A percentile compares a stretch with the other conserved stretches of the same genome.
phyloP scores from a whole-genome alignment of 192 early-diverging fungal genomes.

The Chytriomyces hyalinus region DNA sequence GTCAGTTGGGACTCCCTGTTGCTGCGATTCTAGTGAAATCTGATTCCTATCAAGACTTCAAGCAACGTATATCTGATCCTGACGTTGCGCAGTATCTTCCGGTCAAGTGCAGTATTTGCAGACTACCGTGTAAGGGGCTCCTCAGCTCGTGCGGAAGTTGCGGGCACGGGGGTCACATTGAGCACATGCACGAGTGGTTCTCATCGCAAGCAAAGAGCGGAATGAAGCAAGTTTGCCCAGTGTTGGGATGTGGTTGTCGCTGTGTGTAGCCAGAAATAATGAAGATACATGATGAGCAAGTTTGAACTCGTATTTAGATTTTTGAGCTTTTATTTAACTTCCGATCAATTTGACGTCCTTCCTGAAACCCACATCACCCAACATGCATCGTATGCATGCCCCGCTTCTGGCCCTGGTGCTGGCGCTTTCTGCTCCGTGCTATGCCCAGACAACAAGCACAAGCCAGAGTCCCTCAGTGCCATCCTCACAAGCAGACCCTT shows the following conservation, averaged over 20 bases:
- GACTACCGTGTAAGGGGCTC: constrained; percentile 14
- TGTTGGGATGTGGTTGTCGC: not conserved
- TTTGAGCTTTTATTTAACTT: no score
- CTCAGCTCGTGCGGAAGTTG: constrained; percentile 25
- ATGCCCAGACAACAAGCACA: not conserved
- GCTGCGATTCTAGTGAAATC: not conserved
- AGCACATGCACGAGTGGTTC: constrained; percentile 29
- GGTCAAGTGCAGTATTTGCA: constrained; percentile 21
- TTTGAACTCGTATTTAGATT: no score
- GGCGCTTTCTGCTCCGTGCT: not conserved
- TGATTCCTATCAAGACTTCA: not conserved
- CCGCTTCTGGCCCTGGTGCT: not conserved
- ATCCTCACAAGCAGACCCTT: not conserved
- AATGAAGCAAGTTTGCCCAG: not conserved
- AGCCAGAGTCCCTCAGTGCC: no score
- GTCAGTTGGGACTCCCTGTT: no score
- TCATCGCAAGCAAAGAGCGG: not conserved
- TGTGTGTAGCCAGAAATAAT: not conserved
- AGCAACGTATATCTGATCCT: not conserved
- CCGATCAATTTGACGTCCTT: no score
- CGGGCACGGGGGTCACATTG: constrained; percentile 29
- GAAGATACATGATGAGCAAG: not conserved
- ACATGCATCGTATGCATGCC: not conserved
- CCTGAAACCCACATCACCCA: no score
- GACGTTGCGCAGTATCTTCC: not conserved